Conservation (phyloP, 2,329 filamentous ascomycete species). For the Pseudophaeomoniella oleicola region DNA sequence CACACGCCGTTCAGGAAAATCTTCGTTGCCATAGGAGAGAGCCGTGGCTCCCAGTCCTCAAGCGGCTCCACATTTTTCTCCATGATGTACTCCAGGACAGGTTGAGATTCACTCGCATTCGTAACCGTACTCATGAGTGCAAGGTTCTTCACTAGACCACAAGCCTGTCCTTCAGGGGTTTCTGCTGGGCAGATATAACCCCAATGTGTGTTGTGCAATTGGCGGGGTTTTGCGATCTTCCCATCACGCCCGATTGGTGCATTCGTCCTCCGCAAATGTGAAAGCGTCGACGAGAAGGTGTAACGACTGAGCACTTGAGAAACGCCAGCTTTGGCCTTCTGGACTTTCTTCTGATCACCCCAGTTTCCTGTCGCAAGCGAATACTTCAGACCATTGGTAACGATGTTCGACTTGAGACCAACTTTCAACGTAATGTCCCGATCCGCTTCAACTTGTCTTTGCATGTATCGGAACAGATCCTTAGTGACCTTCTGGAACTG, state of each 20-base stretch:
- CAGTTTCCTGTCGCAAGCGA: constrained; percentile 96
- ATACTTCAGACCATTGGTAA: constrained; percentile 92
- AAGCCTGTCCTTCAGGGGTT: constrained; percentile 95
- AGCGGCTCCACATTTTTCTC: constrained; percentile 90
- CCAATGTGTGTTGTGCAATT: constrained; percentile 98
- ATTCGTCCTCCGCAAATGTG: constrained; percentile 92
- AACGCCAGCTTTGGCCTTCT: constrained; percentile 86
- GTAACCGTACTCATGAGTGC: constrained; percentile 98
- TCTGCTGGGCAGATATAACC: constrained; percentile 93
- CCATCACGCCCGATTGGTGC: constrained; percentile 95
- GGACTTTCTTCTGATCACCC: constrained; percentile 98
- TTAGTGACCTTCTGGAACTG: constrained; percentile 83
- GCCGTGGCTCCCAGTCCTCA: constrained; percentile 79
- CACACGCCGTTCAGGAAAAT: constrained; percentile 97
- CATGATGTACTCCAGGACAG: constrained; percentile 90
- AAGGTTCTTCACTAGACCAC: constrained; percentile 93
- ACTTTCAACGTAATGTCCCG: constrained; percentile 81
- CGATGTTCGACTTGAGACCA: constrained; percentile 77
- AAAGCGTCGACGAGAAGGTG: constrained; percentile 90
- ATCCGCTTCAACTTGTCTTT: constrained; percentile 79
- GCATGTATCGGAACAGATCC: constrained; percentile 81
- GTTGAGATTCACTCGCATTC: constrained; percentile 79
- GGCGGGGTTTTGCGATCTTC: constrained; percentile 93
- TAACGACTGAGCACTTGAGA: constrained; percentile 97
- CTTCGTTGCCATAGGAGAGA: constrained; percentile 87